A percentile compares a stretch with the other conserved stretches of the same genome.
These are phyloP conservation scores for Ceratobasidium sp. DNA, from an alignment of 1,284 basidiomycete species.

Conservation along the genomic window DNA sequence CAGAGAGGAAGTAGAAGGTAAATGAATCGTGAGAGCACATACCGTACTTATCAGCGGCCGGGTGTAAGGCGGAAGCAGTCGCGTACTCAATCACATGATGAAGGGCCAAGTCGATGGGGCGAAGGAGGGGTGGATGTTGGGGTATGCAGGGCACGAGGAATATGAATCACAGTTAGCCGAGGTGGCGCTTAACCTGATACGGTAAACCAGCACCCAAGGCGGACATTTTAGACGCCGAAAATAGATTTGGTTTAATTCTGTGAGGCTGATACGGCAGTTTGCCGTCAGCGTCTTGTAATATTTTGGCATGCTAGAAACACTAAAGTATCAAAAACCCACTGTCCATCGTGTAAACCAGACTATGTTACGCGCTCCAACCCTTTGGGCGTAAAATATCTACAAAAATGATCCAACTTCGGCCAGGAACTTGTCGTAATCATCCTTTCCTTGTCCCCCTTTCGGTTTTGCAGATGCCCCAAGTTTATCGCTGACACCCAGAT, in stretches of 20 bases:
- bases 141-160: slow-evolving; percentile 1
- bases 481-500: slow-evolving; percentile 24
- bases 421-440: slow-evolving; percentile 79
- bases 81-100: slow-evolving; percentile 24
- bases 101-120: neutral
- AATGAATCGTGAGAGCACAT: slow-evolving; percentile 31
- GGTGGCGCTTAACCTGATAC: neutral
- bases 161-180: slow-evolving; percentile 38
- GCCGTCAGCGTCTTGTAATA: too few relatives aligned
- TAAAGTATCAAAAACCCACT: too few relatives aligned
- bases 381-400: neutral
- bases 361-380: too few relatives aligned
- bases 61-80: neutral
- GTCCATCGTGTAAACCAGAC: too few relatives aligned
- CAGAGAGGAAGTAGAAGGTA: slow-evolving; percentile 8
- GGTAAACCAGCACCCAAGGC: too few relatives aligned
- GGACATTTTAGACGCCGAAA: too few relatives aligned
- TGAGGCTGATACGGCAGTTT: too few relatives aligned
- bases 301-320: too few relatives aligned
- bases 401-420: slow-evolving; percentile 75
- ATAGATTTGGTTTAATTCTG: too few relatives aligned
- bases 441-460: slow-evolving; percentile 59
- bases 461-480: neutral
- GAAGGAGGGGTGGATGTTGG: neutral
- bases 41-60: slow-evolving; percentile 25